Conservation (phyloP, 1,284 basidiomycete species). For the Cerioporus squamosus region DNA sequence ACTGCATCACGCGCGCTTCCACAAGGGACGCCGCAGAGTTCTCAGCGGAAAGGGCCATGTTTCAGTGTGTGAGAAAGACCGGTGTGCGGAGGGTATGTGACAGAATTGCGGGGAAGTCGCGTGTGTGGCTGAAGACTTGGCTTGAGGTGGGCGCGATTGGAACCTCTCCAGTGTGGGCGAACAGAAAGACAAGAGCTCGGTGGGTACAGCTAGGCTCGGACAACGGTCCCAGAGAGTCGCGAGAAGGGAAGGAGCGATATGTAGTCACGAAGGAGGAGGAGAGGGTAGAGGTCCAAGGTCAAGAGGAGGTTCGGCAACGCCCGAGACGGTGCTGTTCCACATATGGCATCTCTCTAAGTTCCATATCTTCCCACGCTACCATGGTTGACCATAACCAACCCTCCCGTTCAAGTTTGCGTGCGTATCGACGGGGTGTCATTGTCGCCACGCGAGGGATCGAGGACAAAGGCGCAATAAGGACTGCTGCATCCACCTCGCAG, state of each 20-base stretch:
- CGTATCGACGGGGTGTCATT: too few relatives aligned
- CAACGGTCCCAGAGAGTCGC: background rate
- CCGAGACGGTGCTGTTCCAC: slow-evolving; percentile 20
- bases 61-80: slow-evolving; percentile 4
- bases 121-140: slow-evolving; percentile 23
- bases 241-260: background rate
- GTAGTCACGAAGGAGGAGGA: background rate
- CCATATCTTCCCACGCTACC: background rate
- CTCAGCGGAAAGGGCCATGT: slow-evolving; percentile 21
- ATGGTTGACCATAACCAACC: background rate
- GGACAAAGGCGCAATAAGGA: too few relatives aligned
- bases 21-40: slow-evolving; percentile 32
- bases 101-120: slow-evolving; percentile 22
- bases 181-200: too few relatives aligned
- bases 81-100: slow-evolving; percentile 12
- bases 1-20: slow-evolving; percentile 44
- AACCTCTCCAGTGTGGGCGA: too few relatives aligned
- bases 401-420: too few relatives aligned
- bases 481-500: too few relatives aligned
- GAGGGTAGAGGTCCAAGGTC: slow-evolving; percentile 11
- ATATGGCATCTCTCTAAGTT: slow-evolving; percentile 19
- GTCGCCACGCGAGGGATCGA: too few relatives aligned
- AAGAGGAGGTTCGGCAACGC: slow-evolving; percentile 15
- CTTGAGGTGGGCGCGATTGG: background rate
- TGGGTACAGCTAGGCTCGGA: too few relatives aligned